phyloP scores from a whole-genome alignment of 345 rosid species.

The Leavenworthia alabamica region DNA sequence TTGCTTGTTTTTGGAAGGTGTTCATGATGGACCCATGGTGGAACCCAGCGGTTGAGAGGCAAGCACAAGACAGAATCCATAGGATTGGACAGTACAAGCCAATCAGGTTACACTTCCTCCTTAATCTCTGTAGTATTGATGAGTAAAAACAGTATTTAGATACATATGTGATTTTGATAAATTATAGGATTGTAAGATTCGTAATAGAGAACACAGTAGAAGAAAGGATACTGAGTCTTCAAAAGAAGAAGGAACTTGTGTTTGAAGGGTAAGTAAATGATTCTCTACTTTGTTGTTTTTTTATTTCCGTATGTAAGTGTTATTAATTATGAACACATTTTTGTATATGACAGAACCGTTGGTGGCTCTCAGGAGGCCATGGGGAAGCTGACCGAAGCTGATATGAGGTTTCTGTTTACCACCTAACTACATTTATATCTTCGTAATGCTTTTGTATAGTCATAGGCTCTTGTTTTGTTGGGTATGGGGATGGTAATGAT shows the following conservation, averaged over 20 bases:
- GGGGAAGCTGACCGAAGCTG: constrained; percentile 69
- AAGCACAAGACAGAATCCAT: constrained; percentile 97
- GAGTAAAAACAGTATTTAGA: background rate
- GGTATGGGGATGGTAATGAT: background rate
- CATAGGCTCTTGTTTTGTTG: background rate
- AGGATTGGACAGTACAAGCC: constrained; percentile 97
- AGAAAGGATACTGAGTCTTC: constrained; percentile 89
- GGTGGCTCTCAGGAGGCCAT: constrained; percentile 86
- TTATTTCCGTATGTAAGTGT: background rate
- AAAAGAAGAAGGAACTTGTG: constrained; percentile 86
- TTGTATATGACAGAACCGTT: constrained; percentile 52
- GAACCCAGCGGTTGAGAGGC: constrained; percentile 97
- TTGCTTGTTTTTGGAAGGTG: constrained; percentile 41
- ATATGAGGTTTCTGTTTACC: constrained; percentile 65
- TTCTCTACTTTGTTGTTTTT: background rate
- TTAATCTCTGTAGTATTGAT: background rate
- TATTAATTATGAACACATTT: background rate
- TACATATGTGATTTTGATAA: constrained; percentile 1
- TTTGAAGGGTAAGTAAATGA: constrained; percentile 75
- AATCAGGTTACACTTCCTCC: constrained; percentile 55
- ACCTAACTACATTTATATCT: constrained; percentile 20
- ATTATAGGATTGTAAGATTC: constrained; percentile 67
- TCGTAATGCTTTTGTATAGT: background rate
- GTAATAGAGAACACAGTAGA: constrained; percentile 87
- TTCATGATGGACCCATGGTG: constrained; percentile 99